Base-by-base conservation (phyloP, 2,329 filamentous ascomycete species). In the Talaromyces sp. region DNA sequence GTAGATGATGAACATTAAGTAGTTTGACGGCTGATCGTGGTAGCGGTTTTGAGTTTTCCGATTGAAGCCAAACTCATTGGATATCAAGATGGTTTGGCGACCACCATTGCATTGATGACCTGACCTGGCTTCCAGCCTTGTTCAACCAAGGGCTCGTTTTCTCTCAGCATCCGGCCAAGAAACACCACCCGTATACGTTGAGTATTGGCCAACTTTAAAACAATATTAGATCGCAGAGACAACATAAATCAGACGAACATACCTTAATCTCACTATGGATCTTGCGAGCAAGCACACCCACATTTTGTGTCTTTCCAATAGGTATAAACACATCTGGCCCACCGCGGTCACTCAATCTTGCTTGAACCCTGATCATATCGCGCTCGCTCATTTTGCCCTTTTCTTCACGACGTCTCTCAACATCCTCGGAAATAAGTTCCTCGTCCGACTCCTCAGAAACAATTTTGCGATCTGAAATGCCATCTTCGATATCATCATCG, bases 91-190 rank as follows among this genome's bases (percentile, higher is more conserved):
- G 64, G 63, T 7, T 68, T 69, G 6, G 69, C 49, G 35, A 81
- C 88, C 62, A 95, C 86, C 66, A 95, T 81, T 25, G 89, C 92
- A 74, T 93, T 95, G 63, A 96, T 79, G 39, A 95, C 82, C 73
- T 95, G 85, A 41, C 88, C 90, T 67, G 85, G 83, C 70, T 88
- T 86, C 90, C 91, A 97, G 58, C 90, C 90, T 70, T 95, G 90
- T 3, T 85, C 84, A 52, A 82, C 77, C 19, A 97, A 77, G 0
- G 89, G 84, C 22, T 85, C 75, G 62, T 84, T 83, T 68, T 94
- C 91, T 69, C 88, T 87, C 54, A 97, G 84, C 60, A 93, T 86
- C 74, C 88, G 92, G 69, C 93, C 93, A 77, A 95, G 84, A 75
- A 96, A 96, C 22, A 87, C 89, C 66, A 97, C 85, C 62, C 87